These are phyloP conservation scores for Medicago arabica DNA, from an alignment of 306 rosid genomes.

Conservation along the genomic window DNA sequence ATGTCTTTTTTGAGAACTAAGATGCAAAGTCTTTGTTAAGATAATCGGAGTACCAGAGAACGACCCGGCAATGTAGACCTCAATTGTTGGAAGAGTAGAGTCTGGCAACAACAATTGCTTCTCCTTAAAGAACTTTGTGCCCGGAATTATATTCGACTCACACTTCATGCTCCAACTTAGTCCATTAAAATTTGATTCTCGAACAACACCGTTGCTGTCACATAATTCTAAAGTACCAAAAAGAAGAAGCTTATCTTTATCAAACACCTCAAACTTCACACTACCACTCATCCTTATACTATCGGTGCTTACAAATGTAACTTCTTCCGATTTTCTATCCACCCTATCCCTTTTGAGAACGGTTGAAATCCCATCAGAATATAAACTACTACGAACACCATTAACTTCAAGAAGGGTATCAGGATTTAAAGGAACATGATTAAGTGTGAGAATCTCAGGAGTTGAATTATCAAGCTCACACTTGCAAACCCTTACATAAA, in stretches of 20 bases:
- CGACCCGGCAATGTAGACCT: constrained; percentile 85
- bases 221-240: constrained; percentile 69
- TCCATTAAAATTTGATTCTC: constrained; percentile 50
- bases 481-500: constrained; percentile 75
- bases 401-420: constrained; percentile 81
- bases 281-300: constrained; percentile 75
- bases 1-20: constrained; percentile 58
- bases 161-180: constrained; percentile 75
- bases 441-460: constrained; percentile 69
- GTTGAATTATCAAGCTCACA: constrained; percentile 72
- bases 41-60: constrained; percentile 73
- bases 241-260: constrained; percentile 62
- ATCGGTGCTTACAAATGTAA: constrained; percentile 85
- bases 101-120: constrained; percentile 55
- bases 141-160: constrained; percentile 54
- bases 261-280: constrained; percentile 81
- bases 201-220: constrained; percentile 44
- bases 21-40: constrained; percentile 67
- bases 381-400: constrained; percentile 67
- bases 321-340: constrained; percentile 82
- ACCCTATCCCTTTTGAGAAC: constrained; percentile 74
- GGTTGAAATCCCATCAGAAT: constrained; percentile 64
- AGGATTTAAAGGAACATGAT: constrained; percentile 69
- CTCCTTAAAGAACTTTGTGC: constrained; percentile 60
- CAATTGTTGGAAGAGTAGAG: constrained; percentile 59